Conservation (phyloP, 2,329 filamentous ascomycete species). For the Pyrenochaeta sp. region DNA sequence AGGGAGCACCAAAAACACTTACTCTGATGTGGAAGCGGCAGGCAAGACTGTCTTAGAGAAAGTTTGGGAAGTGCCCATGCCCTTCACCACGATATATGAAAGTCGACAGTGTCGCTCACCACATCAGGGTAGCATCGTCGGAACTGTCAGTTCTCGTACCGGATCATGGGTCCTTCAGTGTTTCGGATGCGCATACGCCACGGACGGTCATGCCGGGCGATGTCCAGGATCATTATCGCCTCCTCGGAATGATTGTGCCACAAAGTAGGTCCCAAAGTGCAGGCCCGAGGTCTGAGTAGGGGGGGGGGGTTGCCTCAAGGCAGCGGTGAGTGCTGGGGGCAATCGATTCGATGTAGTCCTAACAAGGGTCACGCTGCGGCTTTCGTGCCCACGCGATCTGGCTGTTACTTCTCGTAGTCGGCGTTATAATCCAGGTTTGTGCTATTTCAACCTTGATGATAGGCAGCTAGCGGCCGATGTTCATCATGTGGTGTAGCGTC, state of each 20-base stretch:
- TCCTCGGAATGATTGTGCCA: slow-evolving; percentile 10
- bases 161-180: slow-evolving; percentile 9
- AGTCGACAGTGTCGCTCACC: background rate
- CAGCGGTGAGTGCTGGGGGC: background rate
- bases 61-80: no score
- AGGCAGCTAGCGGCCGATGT: background rate
- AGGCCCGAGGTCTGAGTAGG: background rate
- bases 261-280: slow-evolving; percentile 1
- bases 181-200: slow-evolving; percentile 14
- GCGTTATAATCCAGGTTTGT: background rate
- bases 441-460: slow-evolving; percentile 3
- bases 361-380: background rate
- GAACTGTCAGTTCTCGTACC: slow-evolving; percentile 10
- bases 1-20: background rate
- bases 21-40: background rate
- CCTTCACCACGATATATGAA: background rate
- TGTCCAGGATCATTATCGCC: background rate
- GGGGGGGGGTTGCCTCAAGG: background rate
- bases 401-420: slow-evolving; percentile 12
- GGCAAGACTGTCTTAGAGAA: background rate
- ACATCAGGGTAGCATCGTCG: slow-evolving; percentile 11
- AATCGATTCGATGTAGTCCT: background rate
- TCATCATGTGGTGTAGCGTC: slow-evolving; percentile 13
- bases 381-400: background rate
- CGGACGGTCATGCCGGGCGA: background rate